Evolutionary conservation across 768 basidiomycete species (phyloP), one percentile per base, ranked within the genome.

Genomic region (Termitomyces sp.): DNA sequence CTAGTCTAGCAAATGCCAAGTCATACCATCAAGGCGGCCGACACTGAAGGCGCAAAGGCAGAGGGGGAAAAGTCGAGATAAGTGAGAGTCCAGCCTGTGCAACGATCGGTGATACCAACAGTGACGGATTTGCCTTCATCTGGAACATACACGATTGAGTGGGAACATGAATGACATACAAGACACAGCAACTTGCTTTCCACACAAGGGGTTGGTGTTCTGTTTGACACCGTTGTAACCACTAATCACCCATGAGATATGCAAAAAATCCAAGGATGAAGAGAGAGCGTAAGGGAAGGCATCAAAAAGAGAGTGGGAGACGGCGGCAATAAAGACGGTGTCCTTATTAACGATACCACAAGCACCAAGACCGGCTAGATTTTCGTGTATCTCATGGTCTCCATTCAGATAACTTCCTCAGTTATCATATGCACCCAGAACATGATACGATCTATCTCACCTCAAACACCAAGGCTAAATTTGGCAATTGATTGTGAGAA

Each of bases 171-270:
- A 47, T 20, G 5, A 72, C 79, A 69, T 73, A 88, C 89, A 89
- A 7, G 65, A 67, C 14, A 71, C 77, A 8, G 56, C 66, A 57
- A 88, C 72, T 55, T 72, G 64, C 65, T 71, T 77, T 64, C 74
- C 73, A 69, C 92, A 93, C 55, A 93, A 69, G 35, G 91, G 89
- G 75, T 94, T 92, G 56, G 62, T 66, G 71, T 93, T 93, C 33
- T 91, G 87, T 75, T 93, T 83, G 6, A 51, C 75, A 28, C 80
- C 79, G 20, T 71, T 53, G 68, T 83, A 87, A 10, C 77, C 81
- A 48, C 88, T 89, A 60, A 55, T 41, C 43, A 55, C 46, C 16
- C 10, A 56, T 50, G 23, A 59, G n/a, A 55, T 18, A 28, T 28
- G 48, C 36, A 38, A 3, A 33, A 50, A 36, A 52, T 10, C 4